Conservation (phyloP, 805 yeast genomes). For the Pichia thaimueangensis region DNA sequence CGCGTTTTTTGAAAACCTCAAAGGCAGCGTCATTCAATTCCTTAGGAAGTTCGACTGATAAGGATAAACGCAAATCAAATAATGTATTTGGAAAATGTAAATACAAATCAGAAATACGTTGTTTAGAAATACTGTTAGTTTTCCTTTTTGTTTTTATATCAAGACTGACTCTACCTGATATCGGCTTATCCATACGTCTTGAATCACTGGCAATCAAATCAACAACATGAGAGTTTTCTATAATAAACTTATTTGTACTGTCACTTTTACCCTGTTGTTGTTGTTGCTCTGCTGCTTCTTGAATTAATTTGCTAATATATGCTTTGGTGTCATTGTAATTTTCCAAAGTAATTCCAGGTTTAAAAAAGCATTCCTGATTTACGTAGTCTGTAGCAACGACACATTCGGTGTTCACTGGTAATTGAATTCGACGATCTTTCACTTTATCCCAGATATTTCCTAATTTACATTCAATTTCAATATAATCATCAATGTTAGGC, state of each 20-base stretch:
- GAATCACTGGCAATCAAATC: slow-evolving; percentile 60
- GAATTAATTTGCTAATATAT: slow-evolving; percentile 48
- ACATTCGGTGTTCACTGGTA: slow-evolving; percentile 67
- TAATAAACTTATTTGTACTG: slow-evolving; percentile 42
- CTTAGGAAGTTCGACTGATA: slow-evolving; percentile 73
- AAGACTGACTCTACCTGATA: slow-evolving; percentile 56
- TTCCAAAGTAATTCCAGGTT: slow-evolving; percentile 58
- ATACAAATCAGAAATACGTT: slow-evolving; percentile 64
- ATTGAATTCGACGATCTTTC: slow-evolving; percentile 52
- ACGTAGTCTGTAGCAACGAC: slow-evolving; percentile 45
- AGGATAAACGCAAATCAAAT: slow-evolving; percentile 70
- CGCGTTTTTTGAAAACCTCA: slow-evolving; percentile 45
- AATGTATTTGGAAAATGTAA: slow-evolving; percentile 70
- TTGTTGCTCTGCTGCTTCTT: slow-evolving; percentile 17
- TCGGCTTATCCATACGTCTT: slow-evolving; percentile 59
- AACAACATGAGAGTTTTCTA: slow-evolving; percentile 53
- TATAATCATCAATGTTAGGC: slow-evolving; percentile 39
- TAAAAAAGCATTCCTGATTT: slow-evolving; percentile 48
- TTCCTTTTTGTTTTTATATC: slow-evolving; percentile 63
- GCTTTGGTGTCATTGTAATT: slow-evolving; percentile 52
- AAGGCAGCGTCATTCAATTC: slow-evolving; percentile 46
- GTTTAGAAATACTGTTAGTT: slow-evolving; percentile 65
- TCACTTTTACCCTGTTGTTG: slow-evolving; percentile 12
- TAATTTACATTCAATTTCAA: slow-evolving; percentile 71
- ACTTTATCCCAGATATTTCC: slow-evolving; percentile 64